Conservation (phyloP, 352 stramenopile genomes). For the Pythium coloratum region DNA sequence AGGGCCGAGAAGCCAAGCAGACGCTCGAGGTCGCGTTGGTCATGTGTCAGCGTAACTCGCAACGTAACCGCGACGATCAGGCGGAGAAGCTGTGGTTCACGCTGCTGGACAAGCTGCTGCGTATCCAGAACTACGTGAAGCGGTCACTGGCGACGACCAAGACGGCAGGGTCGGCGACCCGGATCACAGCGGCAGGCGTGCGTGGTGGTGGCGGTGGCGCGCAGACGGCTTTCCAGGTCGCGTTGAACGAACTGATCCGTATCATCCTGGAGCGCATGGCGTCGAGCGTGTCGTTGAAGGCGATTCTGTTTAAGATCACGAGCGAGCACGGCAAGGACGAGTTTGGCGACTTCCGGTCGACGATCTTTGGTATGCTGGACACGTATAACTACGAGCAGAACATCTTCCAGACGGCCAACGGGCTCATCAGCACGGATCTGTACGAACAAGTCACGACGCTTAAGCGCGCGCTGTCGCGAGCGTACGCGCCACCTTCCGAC, state of each 20-base stretch:
- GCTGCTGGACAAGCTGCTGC: slow-evolving; percentile 91
- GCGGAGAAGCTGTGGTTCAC: slow-evolving; percentile 95
- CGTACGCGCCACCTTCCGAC: slow-evolving; percentile 74
- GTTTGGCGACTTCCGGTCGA: slow-evolving; percentile 94
- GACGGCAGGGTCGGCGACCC: slow-evolving; percentile 37
- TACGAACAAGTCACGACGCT: slow-evolving; percentile 84
- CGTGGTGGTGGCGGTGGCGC: slow-evolving; percentile 61
- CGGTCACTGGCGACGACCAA: slow-evolving; percentile 80
- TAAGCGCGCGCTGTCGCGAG: slow-evolving; percentile 69
- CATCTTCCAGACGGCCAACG: slow-evolving; percentile 87
- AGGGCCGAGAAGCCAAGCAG: slow-evolving; percentile 84
- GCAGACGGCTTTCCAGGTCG: slow-evolving; percentile 87
- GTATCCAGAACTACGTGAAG: slow-evolving; percentile 92
- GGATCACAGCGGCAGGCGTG: slow-evolving; percentile 47
- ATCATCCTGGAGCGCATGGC: slow-evolving; percentile 95
- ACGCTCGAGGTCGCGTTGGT: slow-evolving; percentile 91
- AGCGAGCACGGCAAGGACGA: slow-evolving; percentile 92
- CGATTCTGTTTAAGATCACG: slow-evolving; percentile 95
- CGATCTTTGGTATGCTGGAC: slow-evolving; percentile 93
- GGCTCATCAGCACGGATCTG: slow-evolving; percentile 79
- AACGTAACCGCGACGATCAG: slow-evolving; percentile 84
- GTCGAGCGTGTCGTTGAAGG: slow-evolving; percentile 91
- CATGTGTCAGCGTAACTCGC: slow-evolving; percentile 93
- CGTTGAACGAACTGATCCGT: slow-evolving; percentile 90
- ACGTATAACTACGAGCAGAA: slow-evolving; percentile 92